These are phyloP conservation scores for Blastobotrys serpentis DNA, from an alignment of 1,139 yeast species.

Conservation along the genomic window DNA sequence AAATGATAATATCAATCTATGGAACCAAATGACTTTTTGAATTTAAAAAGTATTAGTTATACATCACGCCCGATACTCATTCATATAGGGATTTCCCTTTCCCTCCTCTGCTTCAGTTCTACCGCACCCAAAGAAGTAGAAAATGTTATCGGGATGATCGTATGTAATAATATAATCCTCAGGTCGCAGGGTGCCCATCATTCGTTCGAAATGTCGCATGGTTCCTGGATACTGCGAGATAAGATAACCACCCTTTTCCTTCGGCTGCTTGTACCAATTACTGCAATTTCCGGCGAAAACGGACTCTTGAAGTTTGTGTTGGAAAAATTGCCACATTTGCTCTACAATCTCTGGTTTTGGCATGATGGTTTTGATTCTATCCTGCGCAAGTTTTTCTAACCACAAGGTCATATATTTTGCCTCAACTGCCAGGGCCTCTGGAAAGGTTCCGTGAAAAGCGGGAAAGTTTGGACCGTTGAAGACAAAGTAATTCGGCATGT, in stretches of 20 bases:
- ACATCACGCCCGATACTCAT: no score
- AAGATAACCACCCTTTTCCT: not conserved
- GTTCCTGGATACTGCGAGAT: slow-evolving; percentile 10
- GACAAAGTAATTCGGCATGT: slow-evolving; percentile 26
- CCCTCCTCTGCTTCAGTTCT: slow-evolving; percentile 11
- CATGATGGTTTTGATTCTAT: slow-evolving; percentile 22
- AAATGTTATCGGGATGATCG: slow-evolving; percentile 10
- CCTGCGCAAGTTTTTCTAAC: slow-evolving; percentile 22
- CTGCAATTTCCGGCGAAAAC: slow-evolving; percentile 22
- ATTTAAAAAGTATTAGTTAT: no score
- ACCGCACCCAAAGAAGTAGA: slow-evolving; percentile 13
- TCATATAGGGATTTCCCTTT: slow-evolving; percentile 10
- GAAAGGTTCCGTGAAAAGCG: slow-evolving; percentile 24
- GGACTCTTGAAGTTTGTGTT: slow-evolving; percentile 19
- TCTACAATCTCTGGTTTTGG: slow-evolving; percentile 22
- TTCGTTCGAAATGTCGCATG: slow-evolving; percentile 9
- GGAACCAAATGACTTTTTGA: no score
- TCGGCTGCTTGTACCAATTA: slow-evolving; percentile 23
- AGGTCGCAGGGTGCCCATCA: slow-evolving; percentile 7
- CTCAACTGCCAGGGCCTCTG: slow-evolving; percentile 22
- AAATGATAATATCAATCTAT: no score
- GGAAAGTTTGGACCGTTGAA: slow-evolving; percentile 26
- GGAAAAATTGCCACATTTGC: slow-evolving; percentile 20
- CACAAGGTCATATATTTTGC: slow-evolving; percentile 20
- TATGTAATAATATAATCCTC: slow-evolving; percentile 7